A percentile compares a stretch with the other conserved stretches of the same genome.
Conservation (phyloP, 108 stramenopile species). For the Skeletonema menzelii region DNA sequence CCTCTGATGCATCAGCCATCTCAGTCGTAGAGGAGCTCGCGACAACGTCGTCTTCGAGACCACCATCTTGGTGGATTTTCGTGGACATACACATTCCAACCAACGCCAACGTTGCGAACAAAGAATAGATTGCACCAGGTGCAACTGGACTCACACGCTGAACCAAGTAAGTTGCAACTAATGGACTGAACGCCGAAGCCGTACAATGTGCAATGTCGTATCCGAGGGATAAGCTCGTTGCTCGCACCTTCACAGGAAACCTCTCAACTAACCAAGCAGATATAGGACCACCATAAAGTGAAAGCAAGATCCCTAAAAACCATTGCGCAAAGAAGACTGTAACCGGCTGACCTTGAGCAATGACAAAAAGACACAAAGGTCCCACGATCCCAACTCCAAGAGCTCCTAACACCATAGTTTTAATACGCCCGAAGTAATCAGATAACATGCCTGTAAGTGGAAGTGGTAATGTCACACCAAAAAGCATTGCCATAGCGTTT, state of each 20-base stretch:
- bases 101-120: conserved; percentile 28
- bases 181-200: conserved; percentile 62
- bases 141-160: conserved; percentile 40
- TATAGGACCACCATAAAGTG: conserved; percentile 65
- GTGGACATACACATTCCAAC: neutral
- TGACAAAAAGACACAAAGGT: conserved; percentile 49
- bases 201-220: conserved; percentile 66
- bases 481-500: conserved; percentile 53
- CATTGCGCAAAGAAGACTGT: conserved; percentile 58
- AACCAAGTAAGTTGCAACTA: conserved; percentile 60
- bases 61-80: conserved; percentile 6
- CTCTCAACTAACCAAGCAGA: conserved; percentile 69
- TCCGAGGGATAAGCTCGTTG: conserved; percentile 62
- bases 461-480: conserved; percentile 52
- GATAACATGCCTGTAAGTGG: conserved; percentile 58
- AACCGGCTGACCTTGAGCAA: conserved; percentile 39
- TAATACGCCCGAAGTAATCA: conserved; percentile 51
- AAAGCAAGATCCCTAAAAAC: conserved; percentile 49
- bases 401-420: conserved; percentile 51
- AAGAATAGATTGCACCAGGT: conserved; percentile 54
- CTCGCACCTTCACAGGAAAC: conserved; percentile 41
- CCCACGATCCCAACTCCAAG: conserved; percentile 45
- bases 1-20: neutral
- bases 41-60: neutral
- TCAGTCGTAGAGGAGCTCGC: neutral